A percentile compares a stretch with the other conserved stretches of the same genome.
Evolutionary conservation across 306 rosid species (phyloP).

Genomic region (Potentilla sterilis): DNA sequence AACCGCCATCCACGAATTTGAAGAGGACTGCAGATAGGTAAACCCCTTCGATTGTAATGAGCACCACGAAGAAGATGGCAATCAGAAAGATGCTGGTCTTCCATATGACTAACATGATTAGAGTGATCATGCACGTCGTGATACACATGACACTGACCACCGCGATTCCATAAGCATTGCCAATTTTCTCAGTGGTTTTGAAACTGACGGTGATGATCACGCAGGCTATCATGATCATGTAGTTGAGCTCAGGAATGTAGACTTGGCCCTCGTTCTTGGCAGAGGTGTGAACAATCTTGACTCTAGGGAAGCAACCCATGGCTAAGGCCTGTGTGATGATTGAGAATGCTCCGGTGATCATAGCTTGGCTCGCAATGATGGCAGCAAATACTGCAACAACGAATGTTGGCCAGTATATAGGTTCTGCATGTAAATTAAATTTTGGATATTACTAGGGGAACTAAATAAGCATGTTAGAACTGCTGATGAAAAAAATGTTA

Average conservation of each 20-base stretch:
- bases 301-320: constrained; percentile 72
- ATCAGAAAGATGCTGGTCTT: constrained; percentile 25
- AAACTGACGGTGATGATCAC: constrained; percentile 53
- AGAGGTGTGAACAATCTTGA: constrained; percentile 71
- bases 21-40: constrained; percentile 29
- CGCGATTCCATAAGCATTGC: constrained; percentile 62
- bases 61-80: constrained; percentile 15
- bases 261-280: constrained; percentile 67
- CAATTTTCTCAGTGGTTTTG: constrained; percentile 62
- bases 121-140: constrained; percentile 21
- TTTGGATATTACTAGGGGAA: not conserved
- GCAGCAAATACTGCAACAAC: constrained; percentile 71
- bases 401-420: constrained; percentile 78
- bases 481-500: not conserved
- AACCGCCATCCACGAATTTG: constrained; percentile 38
- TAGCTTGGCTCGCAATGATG: constrained; percentile 80
- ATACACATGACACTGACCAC: constrained; percentile 32
- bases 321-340: constrained; percentile 61
- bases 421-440: constrained; percentile 28
- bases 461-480: not conserved
- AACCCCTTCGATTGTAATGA: constrained; percentile 18
- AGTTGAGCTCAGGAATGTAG: constrained; percentile 73
- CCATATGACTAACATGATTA: constrained; percentile 39
- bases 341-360: constrained; percentile 83
- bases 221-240: constrained; percentile 67